A percentile compares a stretch with the other conserved stretches of the same genome.
Evolutionary conservation across 345 rosid species (phyloP).

Genomic region (Cardamine resedifolia): DNA sequence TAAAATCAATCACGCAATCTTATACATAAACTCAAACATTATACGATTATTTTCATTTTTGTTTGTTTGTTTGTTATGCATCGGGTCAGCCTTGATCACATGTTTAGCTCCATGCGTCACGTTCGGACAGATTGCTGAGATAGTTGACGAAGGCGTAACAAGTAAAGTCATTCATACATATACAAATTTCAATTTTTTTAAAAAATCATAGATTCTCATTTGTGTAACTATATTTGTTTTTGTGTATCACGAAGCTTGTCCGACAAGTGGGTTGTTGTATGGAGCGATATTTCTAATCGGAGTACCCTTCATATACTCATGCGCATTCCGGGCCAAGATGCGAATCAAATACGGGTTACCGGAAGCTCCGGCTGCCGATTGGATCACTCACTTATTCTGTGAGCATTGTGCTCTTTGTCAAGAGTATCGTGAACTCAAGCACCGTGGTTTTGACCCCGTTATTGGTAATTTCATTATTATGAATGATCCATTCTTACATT

Average conservation of each 20-base stretch:
- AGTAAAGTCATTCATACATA: conserved; percentile 24
- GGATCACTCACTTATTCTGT: conserved; percentile 53
- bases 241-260: conserved; percentile 44
- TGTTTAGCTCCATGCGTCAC: conserved; percentile 54
- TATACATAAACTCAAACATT: background rate
- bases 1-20: background rate
- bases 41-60: background rate
- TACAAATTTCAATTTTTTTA: background rate
- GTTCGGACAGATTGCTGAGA: conserved; percentile 54
- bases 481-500: background rate
- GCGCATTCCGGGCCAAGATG: conserved; percentile 45
- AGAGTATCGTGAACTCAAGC: conserved; percentile 57
- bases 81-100: conserved; percentile 45
- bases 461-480: conserved; percentile 40
- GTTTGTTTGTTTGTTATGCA: conserved; percentile 2
- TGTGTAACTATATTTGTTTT: background rate
- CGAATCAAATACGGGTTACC: conserved; percentile 49
- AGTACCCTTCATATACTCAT: conserved; percentile 43
- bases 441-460: conserved; percentile 55
- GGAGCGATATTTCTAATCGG: conserved; percentile 34
- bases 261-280: conserved; percentile 37
- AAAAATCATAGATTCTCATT: background rate
- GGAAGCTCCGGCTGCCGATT: conserved; percentile 56
- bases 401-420: conserved; percentile 55
- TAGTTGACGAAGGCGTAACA: conserved; percentile 39